Evolutionary conservation across 441 rosid species (phyloP).

Genomic region (Biscutella laevigata): DNA sequence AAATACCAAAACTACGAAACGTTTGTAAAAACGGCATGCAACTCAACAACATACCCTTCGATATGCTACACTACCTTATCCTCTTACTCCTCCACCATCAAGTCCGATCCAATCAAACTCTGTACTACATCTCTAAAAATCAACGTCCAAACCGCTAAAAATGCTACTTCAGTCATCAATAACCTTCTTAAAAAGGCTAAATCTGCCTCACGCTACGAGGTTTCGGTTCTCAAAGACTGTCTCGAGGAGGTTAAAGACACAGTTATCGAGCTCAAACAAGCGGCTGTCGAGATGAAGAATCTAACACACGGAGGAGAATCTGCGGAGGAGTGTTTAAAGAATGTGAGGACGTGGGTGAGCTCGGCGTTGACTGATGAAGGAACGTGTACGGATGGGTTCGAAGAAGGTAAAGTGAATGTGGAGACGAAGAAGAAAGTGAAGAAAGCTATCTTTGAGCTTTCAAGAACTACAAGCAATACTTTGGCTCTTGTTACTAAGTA

Average conservation of each 20-base stretch:
- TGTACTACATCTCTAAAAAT: constrained; percentile 35
- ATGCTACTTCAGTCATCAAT: constrained; percentile 23
- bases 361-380: constrained; percentile 53
- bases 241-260: constrained; percentile 30
- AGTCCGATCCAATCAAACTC: constrained; percentile 41
- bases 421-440: constrained; percentile 34
- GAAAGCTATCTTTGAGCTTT: constrained; percentile 31
- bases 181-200: constrained; percentile 24
- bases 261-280: constrained; percentile 43
- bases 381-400: constrained; percentile 60
- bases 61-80: constrained; percentile 39
- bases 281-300: constrained; percentile 30
- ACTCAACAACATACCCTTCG: constrained; percentile 34
- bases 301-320: constrained; percentile 7
- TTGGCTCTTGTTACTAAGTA: constrained; percentile 47
- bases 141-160: constrained; percentile 31
- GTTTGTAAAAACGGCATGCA: constrained; percentile 41
- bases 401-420: constrained; percentile 27
- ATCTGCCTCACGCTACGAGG: constrained; percentile 19
- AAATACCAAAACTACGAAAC: constrained; percentile 28
- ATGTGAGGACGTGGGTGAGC: constrained; percentile 55
- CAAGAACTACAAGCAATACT: constrained; percentile 50
- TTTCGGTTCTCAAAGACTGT: constrained; percentile 40
- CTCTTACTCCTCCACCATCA: constrained; percentile 34
- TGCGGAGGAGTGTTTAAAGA: constrained; percentile 25